Conservation (phyloP, 192 early-diverging fungal genomes). For the Backusella sp. region DNA sequence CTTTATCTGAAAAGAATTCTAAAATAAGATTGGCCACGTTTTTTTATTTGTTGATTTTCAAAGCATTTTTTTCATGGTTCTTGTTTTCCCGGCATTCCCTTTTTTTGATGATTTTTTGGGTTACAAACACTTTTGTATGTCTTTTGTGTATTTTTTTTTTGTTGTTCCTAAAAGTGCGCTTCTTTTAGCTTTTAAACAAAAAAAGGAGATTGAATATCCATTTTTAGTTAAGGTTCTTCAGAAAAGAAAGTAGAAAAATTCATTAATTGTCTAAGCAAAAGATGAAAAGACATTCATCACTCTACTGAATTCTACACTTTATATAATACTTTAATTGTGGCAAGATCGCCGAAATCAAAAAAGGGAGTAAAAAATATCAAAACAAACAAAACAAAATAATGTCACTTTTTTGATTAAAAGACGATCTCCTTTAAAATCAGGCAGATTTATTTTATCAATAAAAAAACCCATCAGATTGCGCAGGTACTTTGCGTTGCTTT, state of each 20-base stretch:
- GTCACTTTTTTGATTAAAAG: neutral
- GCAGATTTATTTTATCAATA: neutral
- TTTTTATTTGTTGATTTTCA: neutral
- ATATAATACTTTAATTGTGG: neutral
- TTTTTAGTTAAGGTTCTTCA: neutral
- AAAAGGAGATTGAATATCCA: neutral
- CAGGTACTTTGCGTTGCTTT: neutral
- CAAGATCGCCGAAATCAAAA: conserved; percentile 4
- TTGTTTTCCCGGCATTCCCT: neutral
- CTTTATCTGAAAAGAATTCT: neutral
- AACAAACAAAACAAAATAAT: neutral
- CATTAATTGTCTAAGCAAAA: neutral
- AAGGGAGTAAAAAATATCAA: neutral
- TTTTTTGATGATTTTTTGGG: neutral
- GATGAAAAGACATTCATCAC: neutral
- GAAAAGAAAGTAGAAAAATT: neutral
- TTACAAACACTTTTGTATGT: neutral
- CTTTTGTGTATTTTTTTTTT: neutral
- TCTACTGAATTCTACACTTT: neutral
- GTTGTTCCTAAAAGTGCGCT: neutral
- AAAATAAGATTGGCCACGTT: conserved; percentile 1
- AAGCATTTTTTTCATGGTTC: neutral
- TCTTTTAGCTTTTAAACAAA: neutral
- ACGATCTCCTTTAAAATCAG: neutral
- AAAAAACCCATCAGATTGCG: neutral